Percentiles rank a stretch among this genome's conserved stretches.
Conservation (phyloP, 352 stramenopile species). For the Globisporangium nunn region DNA sequence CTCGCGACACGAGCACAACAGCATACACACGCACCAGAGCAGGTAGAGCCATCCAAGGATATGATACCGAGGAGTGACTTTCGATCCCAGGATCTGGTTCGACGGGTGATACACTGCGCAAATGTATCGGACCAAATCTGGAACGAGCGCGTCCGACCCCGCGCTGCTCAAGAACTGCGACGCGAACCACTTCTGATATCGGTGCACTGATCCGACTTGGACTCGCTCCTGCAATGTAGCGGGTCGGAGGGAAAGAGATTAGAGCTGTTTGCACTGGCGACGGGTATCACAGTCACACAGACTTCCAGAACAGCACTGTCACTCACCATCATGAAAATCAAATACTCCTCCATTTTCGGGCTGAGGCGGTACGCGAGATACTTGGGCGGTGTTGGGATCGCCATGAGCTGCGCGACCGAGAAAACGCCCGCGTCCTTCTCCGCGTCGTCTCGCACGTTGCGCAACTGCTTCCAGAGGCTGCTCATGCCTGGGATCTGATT, state of each 20-base stretch:
- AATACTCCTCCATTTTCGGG: slow-evolving; percentile 81
- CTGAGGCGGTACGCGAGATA: slow-evolving; percentile 77
- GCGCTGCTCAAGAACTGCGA: slow-evolving; percentile 66
- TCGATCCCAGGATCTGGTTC: slow-evolving; percentile 73
- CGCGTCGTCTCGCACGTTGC: slow-evolving; percentile 51
- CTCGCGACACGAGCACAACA: no score
- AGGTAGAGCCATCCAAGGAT: slow-evolving; percentile 84
- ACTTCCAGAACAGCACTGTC: neutral
- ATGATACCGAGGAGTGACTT: slow-evolving; percentile 82
- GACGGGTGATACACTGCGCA: slow-evolving; percentile 80
- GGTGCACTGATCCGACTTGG: slow-evolving; percentile 62
- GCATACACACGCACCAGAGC: slow-evolving; percentile 40
- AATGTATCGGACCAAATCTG: slow-evolving; percentile 78
- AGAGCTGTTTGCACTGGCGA: neutral
- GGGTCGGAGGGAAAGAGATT: neutral
- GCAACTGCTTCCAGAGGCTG: slow-evolving; percentile 71
- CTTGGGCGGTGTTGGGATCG: slow-evolving; percentile 57
- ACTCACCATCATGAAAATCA: slow-evolving; percentile 82
- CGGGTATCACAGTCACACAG: neutral
- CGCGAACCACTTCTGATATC: slow-evolving; percentile 86
- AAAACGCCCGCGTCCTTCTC: slow-evolving; percentile 48
- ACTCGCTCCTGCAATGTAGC: slow-evolving; percentile 43
- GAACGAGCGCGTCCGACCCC: slow-evolving; percentile 65
- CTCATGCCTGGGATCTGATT: slow-evolving; percentile 72
- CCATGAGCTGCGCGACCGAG: slow-evolving; percentile 71